A percentile compares a stretch with the other conserved stretches of the same genome.
These are phyloP conservation scores for Boletus sp. DNA, from an alignment of 1,284 basidiomycete species.

Conservation along the genomic window DNA sequence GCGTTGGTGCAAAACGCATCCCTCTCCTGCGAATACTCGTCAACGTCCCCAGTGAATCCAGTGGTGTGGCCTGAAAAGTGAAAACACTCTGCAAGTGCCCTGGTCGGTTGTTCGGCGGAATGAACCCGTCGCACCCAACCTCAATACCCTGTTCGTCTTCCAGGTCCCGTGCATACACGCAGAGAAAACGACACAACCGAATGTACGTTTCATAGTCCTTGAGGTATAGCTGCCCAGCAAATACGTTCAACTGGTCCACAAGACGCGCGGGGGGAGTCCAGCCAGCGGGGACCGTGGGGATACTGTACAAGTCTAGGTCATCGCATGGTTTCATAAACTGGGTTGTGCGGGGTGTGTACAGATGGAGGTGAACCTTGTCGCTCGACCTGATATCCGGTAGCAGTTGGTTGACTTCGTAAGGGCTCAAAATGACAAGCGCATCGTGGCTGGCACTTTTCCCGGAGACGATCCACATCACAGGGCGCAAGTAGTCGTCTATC, in stretches of 20 bases:
- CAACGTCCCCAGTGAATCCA: constrained; percentile 33
- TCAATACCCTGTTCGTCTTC: constrained; percentile 7
- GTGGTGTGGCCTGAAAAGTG: constrained; percentile 25
- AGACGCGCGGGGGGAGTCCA: constrained; percentile 23
- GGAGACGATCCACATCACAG: constrained; percentile 44
- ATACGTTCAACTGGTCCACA: constrained; percentile 40
- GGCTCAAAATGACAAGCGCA: constrained; percentile 41
- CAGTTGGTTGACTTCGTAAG: constrained; percentile 42
- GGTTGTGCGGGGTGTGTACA: constrained; percentile 32
- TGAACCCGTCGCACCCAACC: constrained; percentile 36
- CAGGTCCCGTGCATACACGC: constrained; percentile 29
- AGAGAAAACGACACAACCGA: constrained; percentile 37
- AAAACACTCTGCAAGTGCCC: constrained; percentile 7
- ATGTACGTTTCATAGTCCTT: constrained; percentile 34
- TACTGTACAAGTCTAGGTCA: constrained; percentile 35
- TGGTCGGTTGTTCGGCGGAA: constrained; percentile 24
- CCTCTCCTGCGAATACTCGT: constrained; percentile 41
- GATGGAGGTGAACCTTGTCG: constrained; percentile 37
- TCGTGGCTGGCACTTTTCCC: not conserved
- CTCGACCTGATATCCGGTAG: constrained; percentile 37
- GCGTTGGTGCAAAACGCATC: constrained; percentile 35
- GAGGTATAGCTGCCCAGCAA: constrained; percentile 31
- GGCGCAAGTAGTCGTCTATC: constrained; percentile 36
- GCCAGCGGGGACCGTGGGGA: constrained; percentile 27
- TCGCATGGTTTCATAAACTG: constrained; percentile 39